Evolutionary conservation across 2,329 filamentous ascomycete species (phyloP).

Genomic region (Fusarium torulosum): DNA sequence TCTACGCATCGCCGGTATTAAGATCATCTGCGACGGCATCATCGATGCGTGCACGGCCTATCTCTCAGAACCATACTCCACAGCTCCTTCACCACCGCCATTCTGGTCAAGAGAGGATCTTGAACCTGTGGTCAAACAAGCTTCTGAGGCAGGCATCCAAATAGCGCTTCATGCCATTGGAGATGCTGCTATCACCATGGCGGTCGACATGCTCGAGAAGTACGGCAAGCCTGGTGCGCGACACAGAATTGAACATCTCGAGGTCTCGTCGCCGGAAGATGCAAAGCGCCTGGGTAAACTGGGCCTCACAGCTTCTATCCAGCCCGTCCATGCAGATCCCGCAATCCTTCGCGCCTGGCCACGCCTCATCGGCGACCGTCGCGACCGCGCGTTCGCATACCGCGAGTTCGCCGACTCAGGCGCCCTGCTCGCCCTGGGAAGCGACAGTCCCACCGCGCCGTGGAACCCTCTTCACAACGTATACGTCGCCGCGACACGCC

Average conservation of each 20-base stretch:
- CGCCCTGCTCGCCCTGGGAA: slow-evolving; percentile 66
- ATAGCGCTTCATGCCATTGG: slow-evolving; percentile 74
- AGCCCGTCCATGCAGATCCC: slow-evolving; percentile 69
- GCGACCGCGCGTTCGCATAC: slow-evolving; percentile 71
- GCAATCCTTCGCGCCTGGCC: slow-evolving; percentile 72
- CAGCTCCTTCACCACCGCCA: slow-evolving; percentile 57
- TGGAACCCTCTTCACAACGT: slow-evolving; percentile 65
- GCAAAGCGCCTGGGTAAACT: slow-evolving; percentile 66
- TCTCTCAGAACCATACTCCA: slow-evolving; percentile 68
- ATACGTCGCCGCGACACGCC: slow-evolving; percentile 68
- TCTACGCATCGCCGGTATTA: slow-evolving; percentile 69
- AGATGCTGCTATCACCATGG: slow-evolving; percentile 67
- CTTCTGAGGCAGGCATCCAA: slow-evolving; percentile 66
- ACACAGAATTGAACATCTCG: slow-evolving; percentile 74
- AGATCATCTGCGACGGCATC: slow-evolving; percentile 73
- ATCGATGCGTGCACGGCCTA: slow-evolving; percentile 73
- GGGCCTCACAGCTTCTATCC: slow-evolving; percentile 69
- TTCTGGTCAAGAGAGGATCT: slow-evolving; percentile 68
- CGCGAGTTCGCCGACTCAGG: slow-evolving; percentile 68
- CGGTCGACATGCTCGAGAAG: slow-evolving; percentile 65
- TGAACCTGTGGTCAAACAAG: slow-evolving; percentile 65
- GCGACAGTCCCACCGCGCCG: slow-evolving; percentile 69
- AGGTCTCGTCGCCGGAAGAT: slow-evolving; percentile 67
- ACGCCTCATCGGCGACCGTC: slow-evolving; percentile 65
- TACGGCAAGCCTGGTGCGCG: slow-evolving; percentile 59